phyloP scores from a whole-genome alignment of 306 rosid species.

The Vicia sativa region DNA sequence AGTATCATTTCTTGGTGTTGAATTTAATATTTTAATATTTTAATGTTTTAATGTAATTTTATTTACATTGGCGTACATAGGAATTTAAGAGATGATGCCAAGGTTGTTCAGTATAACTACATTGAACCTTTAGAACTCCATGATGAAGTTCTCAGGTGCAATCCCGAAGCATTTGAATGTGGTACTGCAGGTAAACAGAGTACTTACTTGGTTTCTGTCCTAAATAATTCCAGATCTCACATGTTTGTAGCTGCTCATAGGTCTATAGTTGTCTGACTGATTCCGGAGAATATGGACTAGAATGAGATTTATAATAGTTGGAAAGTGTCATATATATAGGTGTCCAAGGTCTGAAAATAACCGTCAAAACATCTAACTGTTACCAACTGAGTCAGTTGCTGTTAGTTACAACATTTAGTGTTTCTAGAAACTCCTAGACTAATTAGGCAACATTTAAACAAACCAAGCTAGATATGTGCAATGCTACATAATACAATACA shows the following conservation, averaged over 20 bases:
- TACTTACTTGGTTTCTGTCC: conserved; percentile 55
- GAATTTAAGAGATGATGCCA: conserved; percentile 75
- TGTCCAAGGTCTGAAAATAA: too few species aligned
- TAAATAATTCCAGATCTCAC: conserved; percentile 29
- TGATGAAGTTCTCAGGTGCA: conserved; percentile 73
- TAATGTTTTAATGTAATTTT: conserved; percentile 31
- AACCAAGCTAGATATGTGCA: background rate
- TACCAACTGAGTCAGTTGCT: too few species aligned
- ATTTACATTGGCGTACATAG: conserved; percentile 45
- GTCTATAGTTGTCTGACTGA: conserved; percentile 5
- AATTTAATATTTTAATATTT: conserved; percentile 26
- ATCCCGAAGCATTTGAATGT: conserved; percentile 77
- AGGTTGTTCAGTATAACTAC: conserved; percentile 44
- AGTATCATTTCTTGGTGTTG: conserved; percentile 11
- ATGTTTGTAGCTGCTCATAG: conserved; percentile 32
- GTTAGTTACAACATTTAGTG: too few species aligned
- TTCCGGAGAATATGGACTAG: conserved; percentile 9
- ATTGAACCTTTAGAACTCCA: conserved; percentile 70
- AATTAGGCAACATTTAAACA: conserved; percentile 1
- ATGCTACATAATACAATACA: conserved; percentile 1
- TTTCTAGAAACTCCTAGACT: conserved; percentile 7
- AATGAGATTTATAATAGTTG: conserved; percentile 22
- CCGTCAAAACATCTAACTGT: too few species aligned
- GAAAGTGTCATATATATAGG: too few species aligned
- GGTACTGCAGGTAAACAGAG: conserved; percentile 77